Base-by-base conservation (phyloP, 805 yeast species). In the Candida taoyuanica region DNA sequence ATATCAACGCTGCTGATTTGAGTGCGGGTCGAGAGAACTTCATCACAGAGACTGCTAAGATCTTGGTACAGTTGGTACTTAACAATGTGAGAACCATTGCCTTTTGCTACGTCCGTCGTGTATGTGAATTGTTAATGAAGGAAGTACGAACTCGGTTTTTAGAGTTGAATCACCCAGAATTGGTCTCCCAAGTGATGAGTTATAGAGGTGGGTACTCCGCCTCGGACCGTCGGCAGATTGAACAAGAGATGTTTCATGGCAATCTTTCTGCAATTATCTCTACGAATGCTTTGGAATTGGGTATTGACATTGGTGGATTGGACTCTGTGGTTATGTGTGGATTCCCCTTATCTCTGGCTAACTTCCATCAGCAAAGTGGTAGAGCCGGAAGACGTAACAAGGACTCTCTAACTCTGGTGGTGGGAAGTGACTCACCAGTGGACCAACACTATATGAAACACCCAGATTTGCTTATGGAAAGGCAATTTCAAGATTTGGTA, bases 131-230 rank as follows among this genome's bases (percentile, higher is more conserved):
- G 17, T 53, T 93, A 32, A 85, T 91, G 84, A 84, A 86, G 47
- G 91, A 86, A 38, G 82, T 89, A 0, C 62, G 95, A 36, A 67
- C 64, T n/a, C 58, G 68, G 14, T 64, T 80, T 24, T 62, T 67
- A 25, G 68, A 67, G 19, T 50, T 65, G 32, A 70, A 71, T 23
- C 67, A 67, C 46, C 51, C 66, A 11, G 72, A 73, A 23, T 52
- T 76, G 34, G 53, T 69, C 3, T 64, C 74, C n/a, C 82, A 81
- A 40, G 81, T 89, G 3, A 85, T 87, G 94, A 78, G 95, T 36
- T 93, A 93, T 52, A 67, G 99, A 47, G 98, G 98, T 26, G 99
- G 99, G 1, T 93, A 93, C 55, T 77, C 95, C 3, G 80, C 89
- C 2, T 62, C 73, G 2, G 98, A 91, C 53, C 71, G 99, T 47